A percentile compares a stretch with the other conserved stretches of the same genome.
Conservation (phyloP, 495 filamentous ascomycete species). For the Neurospora africana region DNA sequence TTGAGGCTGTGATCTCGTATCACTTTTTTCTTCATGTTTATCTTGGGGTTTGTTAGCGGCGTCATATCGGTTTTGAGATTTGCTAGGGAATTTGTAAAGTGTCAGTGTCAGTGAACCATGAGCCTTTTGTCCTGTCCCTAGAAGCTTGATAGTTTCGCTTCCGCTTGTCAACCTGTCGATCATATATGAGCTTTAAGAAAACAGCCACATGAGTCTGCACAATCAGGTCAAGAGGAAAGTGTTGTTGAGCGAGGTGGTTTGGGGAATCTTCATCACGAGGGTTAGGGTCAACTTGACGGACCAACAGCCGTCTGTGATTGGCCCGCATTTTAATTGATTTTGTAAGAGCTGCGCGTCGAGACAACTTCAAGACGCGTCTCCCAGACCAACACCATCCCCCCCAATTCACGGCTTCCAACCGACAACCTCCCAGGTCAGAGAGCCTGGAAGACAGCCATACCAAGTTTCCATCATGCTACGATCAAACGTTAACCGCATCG, state of each 20-base stretch:
- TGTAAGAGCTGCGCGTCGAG: neutral
- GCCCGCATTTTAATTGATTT: neutral
- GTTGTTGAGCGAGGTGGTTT: too few relatives aligned
- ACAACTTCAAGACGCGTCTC: neutral
- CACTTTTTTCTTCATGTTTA: neutral
- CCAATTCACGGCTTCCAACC: neutral
- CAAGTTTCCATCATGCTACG: slow-evolving; percentile 51
- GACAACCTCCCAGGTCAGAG: neutral
- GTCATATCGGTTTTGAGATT: neutral
- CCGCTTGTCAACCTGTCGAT: neutral
- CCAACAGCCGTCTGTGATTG: neutral
- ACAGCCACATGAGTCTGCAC: neutral
- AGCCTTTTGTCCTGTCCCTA: neutral
- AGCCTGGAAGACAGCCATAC: neutral
- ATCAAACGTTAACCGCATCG: slow-evolving; percentile 62
- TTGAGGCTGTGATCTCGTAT: neutral
- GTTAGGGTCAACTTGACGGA: neutral
- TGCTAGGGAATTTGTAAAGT: neutral
- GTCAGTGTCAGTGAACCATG: neutral
- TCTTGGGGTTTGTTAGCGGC: neutral
- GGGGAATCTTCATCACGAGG: neutral
- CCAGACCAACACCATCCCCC: neutral
- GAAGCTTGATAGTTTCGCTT: neutral
- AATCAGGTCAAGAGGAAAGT: too few relatives aligned
- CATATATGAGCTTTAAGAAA: neutral